phyloP scores from a whole-genome alignment of 371 early-diverging fungal genomes.

The Rhizopus delemar region DNA sequence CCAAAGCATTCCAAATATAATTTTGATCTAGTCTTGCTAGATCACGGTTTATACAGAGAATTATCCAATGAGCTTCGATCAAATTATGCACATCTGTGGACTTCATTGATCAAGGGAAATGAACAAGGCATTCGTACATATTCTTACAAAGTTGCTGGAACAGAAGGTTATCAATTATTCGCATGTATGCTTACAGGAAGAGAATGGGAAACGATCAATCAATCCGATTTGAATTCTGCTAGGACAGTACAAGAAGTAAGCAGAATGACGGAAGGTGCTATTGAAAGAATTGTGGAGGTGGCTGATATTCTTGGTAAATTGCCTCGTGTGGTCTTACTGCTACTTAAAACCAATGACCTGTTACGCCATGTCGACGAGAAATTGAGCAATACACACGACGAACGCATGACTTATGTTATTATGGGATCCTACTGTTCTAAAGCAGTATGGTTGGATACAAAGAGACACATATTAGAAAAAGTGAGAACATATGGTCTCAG shows the following conservation, averaged over 20 bases:
- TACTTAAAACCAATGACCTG: conserved; percentile 91
- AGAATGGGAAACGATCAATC: conserved; percentile 70
- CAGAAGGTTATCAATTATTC: conserved; percentile 81
- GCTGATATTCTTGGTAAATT: conserved; percentile 78
- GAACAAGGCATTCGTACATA: conserved; percentile 66
- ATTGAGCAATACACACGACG: conserved; percentile 35
- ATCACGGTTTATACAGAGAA: conserved; percentile 91
- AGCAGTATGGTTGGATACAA: conserved; percentile 51
- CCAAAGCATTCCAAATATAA: conserved; percentile 58
- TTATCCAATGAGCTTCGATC: conserved; percentile 70
- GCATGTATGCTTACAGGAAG: conserved; percentile 86
- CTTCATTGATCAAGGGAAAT: conserved; percentile 76
- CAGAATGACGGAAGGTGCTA: conserved; percentile 37
- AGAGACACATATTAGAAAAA: conserved; percentile 23
- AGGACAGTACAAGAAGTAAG: conserved; percentile 54
- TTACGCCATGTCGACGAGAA: conserved; percentile 66
- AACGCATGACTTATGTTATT: conserved; percentile 55
- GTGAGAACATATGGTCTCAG: conserved; percentile 37
- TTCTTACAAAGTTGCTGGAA: conserved; percentile 57
- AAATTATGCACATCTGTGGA: conserved; percentile 90
- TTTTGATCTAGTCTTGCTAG: conserved; percentile 88
- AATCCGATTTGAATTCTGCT: conserved; percentile 32
- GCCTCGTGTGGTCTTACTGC: conserved; percentile 78
- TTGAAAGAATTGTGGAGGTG: conserved; percentile 73
- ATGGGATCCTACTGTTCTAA: conserved; percentile 62